A percentile compares a stretch with the other conserved stretches of the same genome.
phyloP scores from a whole-genome alignment of 2,329 filamentous ascomycete genomes.

The Aspergillus ochraceoroseus region DNA sequence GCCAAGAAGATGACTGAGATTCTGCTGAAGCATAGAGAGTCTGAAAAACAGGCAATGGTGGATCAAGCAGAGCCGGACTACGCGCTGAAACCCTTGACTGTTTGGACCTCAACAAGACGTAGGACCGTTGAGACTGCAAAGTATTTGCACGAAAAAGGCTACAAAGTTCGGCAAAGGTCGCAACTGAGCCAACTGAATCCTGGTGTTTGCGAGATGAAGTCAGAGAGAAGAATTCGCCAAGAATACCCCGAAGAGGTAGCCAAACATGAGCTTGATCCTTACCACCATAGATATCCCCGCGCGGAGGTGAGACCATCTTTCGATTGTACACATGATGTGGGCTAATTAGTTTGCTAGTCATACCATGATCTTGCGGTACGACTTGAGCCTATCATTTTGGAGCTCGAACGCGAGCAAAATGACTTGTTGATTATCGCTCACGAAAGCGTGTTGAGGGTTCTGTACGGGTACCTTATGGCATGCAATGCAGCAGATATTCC shows the following conservation, averaged over 20 bases:
- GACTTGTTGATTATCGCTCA: conserved; percentile 98
- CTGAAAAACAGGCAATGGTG: conserved; percentile 67
- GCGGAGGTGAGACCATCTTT: conserved; percentile 63
- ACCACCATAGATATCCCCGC: conserved; percentile 91
- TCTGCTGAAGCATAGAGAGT: conserved; percentile 74
- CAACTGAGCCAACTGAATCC: conserved; percentile 98
- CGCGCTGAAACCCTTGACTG: conserved; percentile 71
- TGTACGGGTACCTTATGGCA: conserved; percentile 98
- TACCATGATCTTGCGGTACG: conserved; percentile 98
- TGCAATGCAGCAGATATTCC: conserved; percentile 95
- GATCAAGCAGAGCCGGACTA: conserved; percentile 62
- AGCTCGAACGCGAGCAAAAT: conserved; percentile 92
- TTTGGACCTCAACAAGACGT: conserved; percentile 92
- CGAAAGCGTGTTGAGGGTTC: conserved; percentile 91
- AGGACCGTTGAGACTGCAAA: conserved; percentile 87
- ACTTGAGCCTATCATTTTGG: conserved; percentile 93
- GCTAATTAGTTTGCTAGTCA: conserved; percentile 55
- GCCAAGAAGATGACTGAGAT: conserved; percentile 80
- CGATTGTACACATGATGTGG: neutral
- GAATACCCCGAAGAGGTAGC: conserved; percentile 85
- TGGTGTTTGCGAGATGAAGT: conserved; percentile 90
- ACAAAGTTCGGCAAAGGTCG: conserved; percentile 81
- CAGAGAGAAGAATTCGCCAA: conserved; percentile 71
- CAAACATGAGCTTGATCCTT: conserved; percentile 91
- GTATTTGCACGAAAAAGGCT: conserved; percentile 71